Percentiles rank a stretch among this genome's conserved stretches.
Conservation (phyloP, 345 rosid species). For the Triadica sebifera region DNA sequence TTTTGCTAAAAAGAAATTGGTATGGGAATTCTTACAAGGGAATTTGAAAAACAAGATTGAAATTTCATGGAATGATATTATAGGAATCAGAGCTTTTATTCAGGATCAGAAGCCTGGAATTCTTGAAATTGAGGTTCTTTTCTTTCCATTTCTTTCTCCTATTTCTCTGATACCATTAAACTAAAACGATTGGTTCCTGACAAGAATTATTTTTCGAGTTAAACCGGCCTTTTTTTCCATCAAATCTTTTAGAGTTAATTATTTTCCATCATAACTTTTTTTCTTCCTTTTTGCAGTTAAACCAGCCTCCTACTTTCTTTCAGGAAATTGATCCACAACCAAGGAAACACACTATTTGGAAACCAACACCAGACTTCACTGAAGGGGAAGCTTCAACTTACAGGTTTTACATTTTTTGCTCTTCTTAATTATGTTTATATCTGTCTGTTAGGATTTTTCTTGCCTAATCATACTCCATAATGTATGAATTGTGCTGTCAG, state of each 20-base stretch:
- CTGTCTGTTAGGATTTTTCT: too few relatives aligned
- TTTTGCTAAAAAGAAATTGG: constrained; percentile 51
- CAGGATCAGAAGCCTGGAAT: constrained; percentile 26
- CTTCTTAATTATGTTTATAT: too few relatives aligned
- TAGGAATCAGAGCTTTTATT: constrained; percentile 25
- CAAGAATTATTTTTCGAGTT: too few relatives aligned
- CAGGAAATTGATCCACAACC: constrained; percentile 42
- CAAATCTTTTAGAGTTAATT: too few relatives aligned
- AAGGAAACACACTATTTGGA: constrained; percentile 50
- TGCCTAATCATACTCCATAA: too few relatives aligned
- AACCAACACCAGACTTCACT: constrained; percentile 40
- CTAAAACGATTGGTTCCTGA: too few relatives aligned
- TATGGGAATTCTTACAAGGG: constrained; percentile 54
- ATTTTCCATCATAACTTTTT: not conserved
- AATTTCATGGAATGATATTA: constrained; percentile 37
- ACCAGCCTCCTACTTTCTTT: constrained; percentile 33
- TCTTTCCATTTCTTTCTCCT: not conserved
- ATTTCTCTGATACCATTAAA: not conserved
- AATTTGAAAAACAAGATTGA: constrained; percentile 44
- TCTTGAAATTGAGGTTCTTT: constrained; percentile 33
- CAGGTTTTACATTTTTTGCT: constrained; percentile 45
- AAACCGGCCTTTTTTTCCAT: too few relatives aligned
- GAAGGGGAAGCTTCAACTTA: constrained; percentile 36
- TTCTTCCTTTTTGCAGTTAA: constrained; percentile 29
- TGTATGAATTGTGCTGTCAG: too few relatives aligned